These are phyloP conservation scores for Nothomitra cinnamomea DNA, from an alignment of 2,329 filamentous ascomycete genomes.

Conservation along the genomic window DNA sequence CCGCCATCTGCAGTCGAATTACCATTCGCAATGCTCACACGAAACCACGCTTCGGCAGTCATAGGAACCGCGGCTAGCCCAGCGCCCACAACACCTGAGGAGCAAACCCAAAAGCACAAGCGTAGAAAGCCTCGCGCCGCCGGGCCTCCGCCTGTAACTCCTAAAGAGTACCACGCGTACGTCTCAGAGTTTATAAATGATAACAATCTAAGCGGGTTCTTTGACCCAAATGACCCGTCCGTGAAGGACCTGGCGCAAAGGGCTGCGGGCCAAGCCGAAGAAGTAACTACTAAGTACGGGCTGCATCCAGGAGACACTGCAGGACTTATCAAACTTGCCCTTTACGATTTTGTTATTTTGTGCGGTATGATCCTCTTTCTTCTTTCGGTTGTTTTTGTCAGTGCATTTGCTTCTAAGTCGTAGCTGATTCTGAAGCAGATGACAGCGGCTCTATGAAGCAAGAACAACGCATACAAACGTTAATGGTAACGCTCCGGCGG, in stretches of 20 bases:
- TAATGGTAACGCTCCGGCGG: background rate
- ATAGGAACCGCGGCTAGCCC: too few relatives aligned
- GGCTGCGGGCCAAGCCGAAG: background rate
- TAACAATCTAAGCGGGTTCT: background rate
- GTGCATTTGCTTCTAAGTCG: background rate
- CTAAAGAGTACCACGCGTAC: background rate
- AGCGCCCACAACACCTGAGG: too few relatives aligned
- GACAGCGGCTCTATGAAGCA: conserved; percentile 1
- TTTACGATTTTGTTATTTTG: conserved; percentile 4
- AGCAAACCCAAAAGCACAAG: too few relatives aligned
- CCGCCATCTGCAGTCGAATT: too few relatives aligned
- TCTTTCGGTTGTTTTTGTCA: background rate
- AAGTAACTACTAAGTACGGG: background rate
- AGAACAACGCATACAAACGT: background rate
- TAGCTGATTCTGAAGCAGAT: background rate
- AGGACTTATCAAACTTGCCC: background rate
- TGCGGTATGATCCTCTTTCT: background rate
- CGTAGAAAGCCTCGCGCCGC: too few relatives aligned
- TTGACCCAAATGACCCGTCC: background rate
- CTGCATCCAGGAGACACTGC: background rate
- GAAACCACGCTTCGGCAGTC: too few relatives aligned
- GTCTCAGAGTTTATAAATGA: background rate
- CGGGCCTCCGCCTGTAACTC: background rate
- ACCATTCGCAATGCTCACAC: too few relatives aligned
- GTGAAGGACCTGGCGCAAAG: background rate